Evolutionary conservation across 495 filamentous ascomycete genomes (phyloP).

Genomic region (Lepidopterella palustris): DNA sequence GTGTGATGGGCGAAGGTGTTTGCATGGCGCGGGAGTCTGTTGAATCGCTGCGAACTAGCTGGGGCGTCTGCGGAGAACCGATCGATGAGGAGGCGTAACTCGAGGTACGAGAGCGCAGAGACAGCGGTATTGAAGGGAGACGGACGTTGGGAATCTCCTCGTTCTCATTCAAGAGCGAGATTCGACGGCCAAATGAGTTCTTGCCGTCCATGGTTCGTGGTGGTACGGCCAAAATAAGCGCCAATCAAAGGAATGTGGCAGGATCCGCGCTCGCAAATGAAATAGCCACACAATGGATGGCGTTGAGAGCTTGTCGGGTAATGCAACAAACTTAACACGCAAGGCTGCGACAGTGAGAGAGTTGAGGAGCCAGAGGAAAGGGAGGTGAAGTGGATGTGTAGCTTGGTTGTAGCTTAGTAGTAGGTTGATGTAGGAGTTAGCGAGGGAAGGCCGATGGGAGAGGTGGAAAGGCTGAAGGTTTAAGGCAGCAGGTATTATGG

Average conservation of each 20-base stretch:
- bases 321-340: not conserved
- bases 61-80: slow-evolving; percentile 35
- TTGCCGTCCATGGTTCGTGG: slow-evolving; percentile 31
- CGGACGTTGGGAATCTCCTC: slow-evolving; percentile 6
- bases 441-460: too few relatives aligned
- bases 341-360: not conserved
- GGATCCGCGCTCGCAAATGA: not conserved
- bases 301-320: not conserved
- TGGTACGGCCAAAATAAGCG: slow-evolving; percentile 7
- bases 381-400: too few relatives aligned
- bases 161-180: slow-evolving; percentile 30
- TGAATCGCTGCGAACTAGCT: slow-evolving; percentile 33
- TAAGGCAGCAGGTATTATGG: too few relatives aligned
- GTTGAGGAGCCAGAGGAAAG: too few relatives aligned
- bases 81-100: slow-evolving; percentile 36
- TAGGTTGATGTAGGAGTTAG: too few relatives aligned
- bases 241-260: slow-evolving; percentile 2
- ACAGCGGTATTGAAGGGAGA: slow-evolving; percentile 16
- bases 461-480: too few relatives aligned
- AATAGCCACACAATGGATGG: not conserved
- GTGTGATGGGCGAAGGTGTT: slow-evolving; percentile 37
- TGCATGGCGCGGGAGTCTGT: slow-evolving; percentile 32
- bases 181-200: slow-evolving; percentile 29
- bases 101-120: slow-evolving; percentile 30
- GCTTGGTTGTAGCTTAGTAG: too few relatives aligned